A percentile compares a stretch with the other conserved stretches of the same genome.
These are phyloP conservation scores for Tremella mesenterica DNA, from an alignment of 768 basidiomycete species.

Conservation along the genomic window DNA sequence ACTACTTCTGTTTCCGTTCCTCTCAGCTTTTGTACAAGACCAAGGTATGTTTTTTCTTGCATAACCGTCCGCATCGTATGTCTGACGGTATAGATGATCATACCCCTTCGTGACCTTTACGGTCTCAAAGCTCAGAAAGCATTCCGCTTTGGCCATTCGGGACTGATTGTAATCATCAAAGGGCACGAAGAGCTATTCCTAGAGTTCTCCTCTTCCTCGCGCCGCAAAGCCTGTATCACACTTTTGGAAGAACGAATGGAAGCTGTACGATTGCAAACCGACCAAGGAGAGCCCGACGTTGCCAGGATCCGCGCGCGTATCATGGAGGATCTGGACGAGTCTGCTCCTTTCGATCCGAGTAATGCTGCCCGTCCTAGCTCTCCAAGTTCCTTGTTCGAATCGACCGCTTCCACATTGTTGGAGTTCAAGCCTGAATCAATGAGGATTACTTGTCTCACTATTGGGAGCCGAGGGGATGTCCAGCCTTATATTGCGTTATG, in stretches of 20 bases:
- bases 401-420: conserved; percentile 88
- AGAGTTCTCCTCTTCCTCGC: conserved; percentile 75
- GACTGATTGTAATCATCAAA: conserved; percentile 79
- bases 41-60: conserved; percentile 52
- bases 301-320: conserved; percentile 58
- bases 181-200: conserved; percentile 98
- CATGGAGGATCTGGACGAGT: conserved; percentile 71
- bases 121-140: conserved; percentile 75
- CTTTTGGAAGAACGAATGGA: conserved; percentile 77
- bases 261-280: conserved; percentile 50
- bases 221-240: conserved; percentile 65
- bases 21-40: conserved; percentile 73
- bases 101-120: conserved; percentile 82
- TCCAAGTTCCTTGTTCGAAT: conserved; percentile 76
- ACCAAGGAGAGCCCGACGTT: conserved; percentile 10
- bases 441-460: conserved; percentile 88
- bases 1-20: conserved; percentile 91
- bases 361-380: conserved; percentile 10
- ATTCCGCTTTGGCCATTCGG: conserved; percentile 79
- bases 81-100: conserved; percentile 67
- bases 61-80: background rate
- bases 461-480: conserved; percentile 92
- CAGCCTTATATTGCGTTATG: conserved; percentile 96
- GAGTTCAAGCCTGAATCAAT: conserved; percentile 88
- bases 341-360: conserved; percentile 26